phyloP scores from a whole-genome alignment of 2,329 filamentous ascomycete species.

The Plenodomus tracheiphilus region DNA sequence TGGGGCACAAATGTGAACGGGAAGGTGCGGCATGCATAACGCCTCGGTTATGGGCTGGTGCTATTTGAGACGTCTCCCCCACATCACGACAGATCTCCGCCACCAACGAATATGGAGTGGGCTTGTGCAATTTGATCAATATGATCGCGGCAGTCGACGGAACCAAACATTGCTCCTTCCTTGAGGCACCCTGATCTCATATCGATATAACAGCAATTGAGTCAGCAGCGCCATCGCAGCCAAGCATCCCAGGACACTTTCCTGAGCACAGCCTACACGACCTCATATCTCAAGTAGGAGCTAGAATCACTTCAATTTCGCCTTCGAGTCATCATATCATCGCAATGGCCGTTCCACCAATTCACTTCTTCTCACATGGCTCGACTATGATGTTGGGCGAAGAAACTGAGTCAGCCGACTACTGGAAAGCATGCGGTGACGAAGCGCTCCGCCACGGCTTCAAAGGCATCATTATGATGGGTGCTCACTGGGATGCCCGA shows the following conservation, averaged over 20 bases:
- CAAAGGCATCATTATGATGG: constrained; percentile 69
- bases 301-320: background rate
- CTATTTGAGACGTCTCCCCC: constrained; percentile 4
- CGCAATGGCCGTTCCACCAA: constrained; percentile 52
- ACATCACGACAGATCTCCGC: constrained; percentile 14
- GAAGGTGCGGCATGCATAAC: constrained; percentile 7
- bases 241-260: too few species aligned
- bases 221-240: background rate
- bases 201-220: background rate
- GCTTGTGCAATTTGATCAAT: background rate
- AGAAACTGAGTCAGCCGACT: constrained; percentile 62
- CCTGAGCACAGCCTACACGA: background rate
- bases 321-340: background rate
- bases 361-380: constrained; percentile 71
- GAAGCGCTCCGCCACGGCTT: constrained; percentile 62
- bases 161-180: background rate
- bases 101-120: background rate
- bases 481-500: constrained; percentile 67
- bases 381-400: constrained; percentile 74
- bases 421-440: constrained; percentile 69
- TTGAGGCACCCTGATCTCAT: background rate
- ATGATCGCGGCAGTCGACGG: background rate
- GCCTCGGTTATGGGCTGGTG: constrained; percentile 4
- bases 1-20: constrained; percentile 7
- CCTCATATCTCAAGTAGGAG: too few species aligned